Percentiles rank a stretch among this genome's conserved stretches.
phyloP scores from a whole-genome alignment of 1,284 basidiomycete genomes.

The Ceratobasidium sp. region DNA sequence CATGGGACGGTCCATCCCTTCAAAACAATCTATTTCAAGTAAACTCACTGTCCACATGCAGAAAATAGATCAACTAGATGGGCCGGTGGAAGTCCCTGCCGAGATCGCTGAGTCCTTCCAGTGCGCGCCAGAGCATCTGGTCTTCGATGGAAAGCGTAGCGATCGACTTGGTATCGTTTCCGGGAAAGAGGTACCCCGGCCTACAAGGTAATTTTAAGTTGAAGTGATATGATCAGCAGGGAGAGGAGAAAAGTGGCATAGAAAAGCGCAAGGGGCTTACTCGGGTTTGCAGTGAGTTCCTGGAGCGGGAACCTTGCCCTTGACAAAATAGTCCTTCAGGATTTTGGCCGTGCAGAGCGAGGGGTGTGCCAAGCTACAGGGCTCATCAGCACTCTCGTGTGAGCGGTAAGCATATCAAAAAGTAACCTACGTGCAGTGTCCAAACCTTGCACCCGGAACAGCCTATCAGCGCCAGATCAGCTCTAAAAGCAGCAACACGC shows the following conservation, averaged over 20 bases:
- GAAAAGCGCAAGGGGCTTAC: constrained; percentile 1
- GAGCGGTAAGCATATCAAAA: neutral
- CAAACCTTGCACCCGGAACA: constrained; percentile 1
- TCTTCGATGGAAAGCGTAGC: constrained; percentile 16
- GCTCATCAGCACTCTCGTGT: constrained; percentile 30
- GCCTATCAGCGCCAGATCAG: neutral
- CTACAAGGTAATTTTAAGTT: constrained; percentile 1
- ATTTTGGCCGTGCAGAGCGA: constrained; percentile 51
- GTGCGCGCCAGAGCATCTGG: constrained; percentile 19
- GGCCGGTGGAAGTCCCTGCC: constrained; percentile 2
- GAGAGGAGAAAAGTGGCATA: neutral
- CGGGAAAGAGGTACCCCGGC: constrained; percentile 36
- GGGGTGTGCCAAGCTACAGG: constrained; percentile 52
- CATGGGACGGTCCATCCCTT: neutral
- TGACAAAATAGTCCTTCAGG: constrained; percentile 50
- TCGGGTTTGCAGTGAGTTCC: constrained; percentile 49
- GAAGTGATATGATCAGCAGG: neutral
- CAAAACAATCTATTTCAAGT: constrained; percentile 3
- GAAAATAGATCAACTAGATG: constrained; percentile 8
- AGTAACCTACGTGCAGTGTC: constrained; percentile 43
- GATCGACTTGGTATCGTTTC: constrained; percentile 35
- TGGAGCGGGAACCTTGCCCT: constrained; percentile 49
- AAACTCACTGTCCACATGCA: constrained; percentile 1
- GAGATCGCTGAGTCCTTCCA: constrained; percentile 22
- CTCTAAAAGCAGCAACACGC: neutral